Percentiles rank a stretch among this genome's conserved stretches.
phyloP scores from a whole-genome alignment of 148 eudicot species.

The Bassia scoparia region DNA sequence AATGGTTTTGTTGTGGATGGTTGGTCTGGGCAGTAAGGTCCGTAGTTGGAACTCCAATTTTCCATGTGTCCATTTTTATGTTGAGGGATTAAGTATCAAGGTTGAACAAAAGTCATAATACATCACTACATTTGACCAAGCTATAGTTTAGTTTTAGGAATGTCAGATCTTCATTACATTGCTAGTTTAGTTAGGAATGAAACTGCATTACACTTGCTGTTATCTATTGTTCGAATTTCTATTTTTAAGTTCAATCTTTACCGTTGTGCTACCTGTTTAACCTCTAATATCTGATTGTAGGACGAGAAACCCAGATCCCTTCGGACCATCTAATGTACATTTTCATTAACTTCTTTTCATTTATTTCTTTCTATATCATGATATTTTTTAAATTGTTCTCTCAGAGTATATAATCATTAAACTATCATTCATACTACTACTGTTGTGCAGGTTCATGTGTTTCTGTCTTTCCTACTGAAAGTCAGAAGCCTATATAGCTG shows the following conservation, averaged over 20 bases:
- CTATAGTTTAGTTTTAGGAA: background rate
- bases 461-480: background rate
- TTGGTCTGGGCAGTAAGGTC: background rate
- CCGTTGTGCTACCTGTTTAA: background rate
- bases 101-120: background rate
- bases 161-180: background rate
- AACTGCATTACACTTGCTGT: no score
- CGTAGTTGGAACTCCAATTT: background rate
- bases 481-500: no score
- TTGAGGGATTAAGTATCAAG: background rate
- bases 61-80: background rate
- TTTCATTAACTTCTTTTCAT: background rate
- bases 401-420: background rate
- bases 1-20: no score
- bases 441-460: background rate
- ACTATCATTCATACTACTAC: background rate
- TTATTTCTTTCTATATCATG: no score
- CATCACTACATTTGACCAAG: background rate
- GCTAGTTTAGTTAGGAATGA: no score
- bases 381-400: no score
- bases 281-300: background rate
- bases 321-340: background rate
- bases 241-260: background rate
- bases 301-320: background rate
- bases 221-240: background rate